Conservation (phyloP, 345 rosid genomes). For the Eucalyptus sp. region DNA sequence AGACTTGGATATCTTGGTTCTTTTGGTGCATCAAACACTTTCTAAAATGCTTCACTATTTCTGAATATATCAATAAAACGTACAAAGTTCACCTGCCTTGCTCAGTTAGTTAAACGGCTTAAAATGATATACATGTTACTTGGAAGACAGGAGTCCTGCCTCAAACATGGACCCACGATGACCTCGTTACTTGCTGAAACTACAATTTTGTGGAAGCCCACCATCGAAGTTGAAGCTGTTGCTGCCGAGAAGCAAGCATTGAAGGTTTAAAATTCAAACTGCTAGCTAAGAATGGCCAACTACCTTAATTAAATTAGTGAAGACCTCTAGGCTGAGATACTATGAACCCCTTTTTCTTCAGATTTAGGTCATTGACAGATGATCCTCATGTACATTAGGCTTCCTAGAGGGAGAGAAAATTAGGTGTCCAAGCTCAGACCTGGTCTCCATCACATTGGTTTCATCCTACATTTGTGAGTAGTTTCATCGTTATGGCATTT, state of each 20-base stretch:
- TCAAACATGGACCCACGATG: constrained; percentile 88
- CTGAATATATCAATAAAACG: too few relatives aligned
- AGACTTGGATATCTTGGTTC: not conserved
- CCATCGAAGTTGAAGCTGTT: constrained; percentile 74
- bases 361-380: too few relatives aligned
- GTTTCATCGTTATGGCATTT: too few relatives aligned
- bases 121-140: constrained; percentile 37
- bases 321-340: not conserved
- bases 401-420: too few relatives aligned
- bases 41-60: too few relatives aligned
- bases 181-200: constrained; percentile 64
- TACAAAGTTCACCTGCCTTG: not conserved
- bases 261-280: constrained; percentile 28
- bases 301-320: not conserved
- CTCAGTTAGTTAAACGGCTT: not conserved
- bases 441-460: too few relatives aligned
- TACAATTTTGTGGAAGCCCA: constrained; percentile 73
- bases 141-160: constrained; percentile 82
- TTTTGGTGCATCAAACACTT: not conserved
- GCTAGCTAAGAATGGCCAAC: not conserved
- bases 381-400: too few relatives aligned
- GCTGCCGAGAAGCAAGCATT: constrained; percentile 70
- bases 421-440: too few relatives aligned
- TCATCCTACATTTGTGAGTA: too few relatives aligned
- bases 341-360: not conserved